A percentile compares a stretch with the other conserved stretches of the same genome.
Evolutionary conservation across 2,329 filamentous ascomycete species (phyloP).

Genomic region (Penicillium sp.): DNA sequence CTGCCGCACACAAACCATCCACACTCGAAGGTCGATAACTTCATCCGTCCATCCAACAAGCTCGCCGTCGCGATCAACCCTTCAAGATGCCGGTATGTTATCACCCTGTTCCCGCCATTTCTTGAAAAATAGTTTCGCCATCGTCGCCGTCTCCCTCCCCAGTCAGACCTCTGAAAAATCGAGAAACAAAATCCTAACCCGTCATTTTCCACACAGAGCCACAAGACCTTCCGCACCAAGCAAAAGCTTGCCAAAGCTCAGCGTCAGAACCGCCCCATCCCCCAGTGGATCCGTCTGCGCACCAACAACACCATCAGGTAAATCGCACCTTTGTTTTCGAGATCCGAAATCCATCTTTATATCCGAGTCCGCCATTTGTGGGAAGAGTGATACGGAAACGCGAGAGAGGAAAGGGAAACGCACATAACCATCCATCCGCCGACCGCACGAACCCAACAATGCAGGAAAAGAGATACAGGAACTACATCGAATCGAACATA

Average conservation of each 20-base stretch:
- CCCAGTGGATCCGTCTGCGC: conserved; percentile 98
- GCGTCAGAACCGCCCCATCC: conserved; percentile 99
- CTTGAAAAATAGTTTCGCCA: conserved; percentile 4
- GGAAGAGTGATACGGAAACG: background rate
- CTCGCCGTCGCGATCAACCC: conserved; percentile 42
- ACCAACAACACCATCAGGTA: conserved; percentile 99
- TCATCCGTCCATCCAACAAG: conserved; percentile 36
- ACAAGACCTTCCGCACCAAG: conserved; percentile 99
- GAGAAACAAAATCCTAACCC: conserved; percentile 12
- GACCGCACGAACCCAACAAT: conserved; percentile 1
- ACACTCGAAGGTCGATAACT: conserved; percentile 35
- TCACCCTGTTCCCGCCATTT: conserved; percentile 3
- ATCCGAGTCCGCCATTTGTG: conserved; percentile 1
- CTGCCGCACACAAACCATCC: conserved; percentile 42
- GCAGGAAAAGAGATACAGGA: background rate
- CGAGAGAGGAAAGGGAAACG: conserved; percentile 1
- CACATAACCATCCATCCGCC: background rate
- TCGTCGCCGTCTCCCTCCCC: conserved; percentile 1
- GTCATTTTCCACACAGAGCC: conserved; percentile 63
- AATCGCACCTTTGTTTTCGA: conserved; percentile 40
- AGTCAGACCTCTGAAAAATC: background rate
- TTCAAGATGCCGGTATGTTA: conserved; percentile 57
- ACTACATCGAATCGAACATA: background rate
- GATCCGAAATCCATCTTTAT: background rate
- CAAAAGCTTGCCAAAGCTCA: conserved; percentile 99